These are phyloP conservation scores for Alternaria ethzedia DNA, from an alignment of 2,329 filamentous ascomycete species.

Conservation along the genomic window DNA sequence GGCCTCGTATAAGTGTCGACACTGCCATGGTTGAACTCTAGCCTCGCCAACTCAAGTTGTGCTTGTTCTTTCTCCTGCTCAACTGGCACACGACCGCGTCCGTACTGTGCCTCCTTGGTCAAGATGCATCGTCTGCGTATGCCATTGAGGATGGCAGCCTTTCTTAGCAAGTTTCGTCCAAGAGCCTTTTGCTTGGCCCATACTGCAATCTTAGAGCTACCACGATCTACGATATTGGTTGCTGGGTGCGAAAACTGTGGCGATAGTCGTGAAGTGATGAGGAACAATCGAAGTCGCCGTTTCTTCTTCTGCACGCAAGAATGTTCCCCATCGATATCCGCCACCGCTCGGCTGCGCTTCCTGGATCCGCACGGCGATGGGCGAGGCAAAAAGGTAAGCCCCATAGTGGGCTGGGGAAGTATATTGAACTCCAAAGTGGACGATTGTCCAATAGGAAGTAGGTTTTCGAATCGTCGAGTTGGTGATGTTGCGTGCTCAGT, in stretches of 20 bases:
- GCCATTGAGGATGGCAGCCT: slow-evolving; percentile 70
- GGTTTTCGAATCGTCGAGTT: slow-evolving; percentile 11
- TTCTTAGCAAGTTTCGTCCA: slow-evolving; percentile 62
- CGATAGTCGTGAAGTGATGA: slow-evolving; percentile 74
- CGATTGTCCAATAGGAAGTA: slow-evolving; percentile 10
- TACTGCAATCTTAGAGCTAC: slow-evolving; percentile 56
- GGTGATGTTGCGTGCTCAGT: slow-evolving; percentile 18
- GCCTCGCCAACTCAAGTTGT: slow-evolving; percentile 39
- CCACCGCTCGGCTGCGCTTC: slow-evolving; percentile 61
- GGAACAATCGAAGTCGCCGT: slow-evolving; percentile 64
- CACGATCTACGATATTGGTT: slow-evolving; percentile 71
- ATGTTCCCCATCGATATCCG: slow-evolving; percentile 65
- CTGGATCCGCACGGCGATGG: slow-evolving; percentile 24
- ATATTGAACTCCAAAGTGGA: slow-evolving; percentile 44
- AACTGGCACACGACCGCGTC: slow-evolving; percentile 25
- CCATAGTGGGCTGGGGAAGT: slow-evolving; percentile 33
- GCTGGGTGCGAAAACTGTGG: slow-evolving; percentile 72
- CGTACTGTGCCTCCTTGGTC: slow-evolving; percentile 25
- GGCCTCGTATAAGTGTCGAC: slow-evolving; percentile 42
- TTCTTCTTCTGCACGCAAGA: slow-evolving; percentile 66
- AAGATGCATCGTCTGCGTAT: slow-evolving; percentile 54
- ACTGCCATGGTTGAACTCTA: slow-evolving; percentile 40
- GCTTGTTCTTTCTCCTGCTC: slow-evolving; percentile 41
- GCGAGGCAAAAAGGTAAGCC: slow-evolving; percentile 45
- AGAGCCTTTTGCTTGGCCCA: slow-evolving; percentile 57